Conservation (phyloP, 2,329 filamentous ascomycete genomes). For the Fusarium sp. region DNA sequence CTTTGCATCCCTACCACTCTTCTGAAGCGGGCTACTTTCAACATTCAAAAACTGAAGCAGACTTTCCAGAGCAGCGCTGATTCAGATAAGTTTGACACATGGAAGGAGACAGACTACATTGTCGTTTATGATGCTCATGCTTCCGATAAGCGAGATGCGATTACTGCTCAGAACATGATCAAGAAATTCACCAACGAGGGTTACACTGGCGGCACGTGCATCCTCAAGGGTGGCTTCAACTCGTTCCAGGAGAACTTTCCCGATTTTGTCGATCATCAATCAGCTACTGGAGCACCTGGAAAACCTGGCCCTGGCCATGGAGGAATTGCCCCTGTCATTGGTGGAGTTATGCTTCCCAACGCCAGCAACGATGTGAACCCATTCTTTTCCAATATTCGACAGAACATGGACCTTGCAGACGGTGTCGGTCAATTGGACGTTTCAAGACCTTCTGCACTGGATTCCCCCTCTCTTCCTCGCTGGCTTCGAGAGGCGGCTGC, state of each 20-base stretch:
- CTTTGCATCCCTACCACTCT: conserved; percentile 95
- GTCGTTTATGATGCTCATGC: conserved; percentile 89
- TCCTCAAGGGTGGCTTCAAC: conserved; percentile 85
- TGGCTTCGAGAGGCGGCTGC: conserved; percentile 82
- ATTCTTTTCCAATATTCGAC: conserved; percentile 95
- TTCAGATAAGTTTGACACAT: conserved; percentile 78
- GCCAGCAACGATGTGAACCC: conserved; percentile 79
- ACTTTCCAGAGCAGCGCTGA: conserved; percentile 82
- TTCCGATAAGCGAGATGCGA: conserved; percentile 81
- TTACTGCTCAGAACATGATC: conserved; percentile 84
- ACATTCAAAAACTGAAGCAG: conserved; percentile 85
- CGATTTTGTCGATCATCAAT: conserved; percentile 67
- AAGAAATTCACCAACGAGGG: conserved; percentile 93
- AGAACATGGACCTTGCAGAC: conserved; percentile 94
- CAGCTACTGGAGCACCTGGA: conserved; percentile 52
- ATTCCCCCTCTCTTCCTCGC: conserved; percentile 69
- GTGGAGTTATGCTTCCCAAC: conserved; percentile 84
- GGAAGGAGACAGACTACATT: conserved; percentile 80
- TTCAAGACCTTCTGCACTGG: conserved; percentile 58
- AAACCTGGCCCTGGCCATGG: conserved; percentile 61
- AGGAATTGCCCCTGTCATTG: conserved; percentile 77
- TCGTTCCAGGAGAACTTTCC: conserved; percentile 78
- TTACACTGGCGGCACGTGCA: conserved; percentile 77
- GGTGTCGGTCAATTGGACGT: conserved; percentile 87
- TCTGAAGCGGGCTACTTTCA: conserved; percentile 90